Percentiles rank a stretch among this genome's conserved stretches.
Evolutionary conservation across 768 basidiomycete genomes (phyloP).

Genomic region (Phaeotremella skinneri): DNA sequence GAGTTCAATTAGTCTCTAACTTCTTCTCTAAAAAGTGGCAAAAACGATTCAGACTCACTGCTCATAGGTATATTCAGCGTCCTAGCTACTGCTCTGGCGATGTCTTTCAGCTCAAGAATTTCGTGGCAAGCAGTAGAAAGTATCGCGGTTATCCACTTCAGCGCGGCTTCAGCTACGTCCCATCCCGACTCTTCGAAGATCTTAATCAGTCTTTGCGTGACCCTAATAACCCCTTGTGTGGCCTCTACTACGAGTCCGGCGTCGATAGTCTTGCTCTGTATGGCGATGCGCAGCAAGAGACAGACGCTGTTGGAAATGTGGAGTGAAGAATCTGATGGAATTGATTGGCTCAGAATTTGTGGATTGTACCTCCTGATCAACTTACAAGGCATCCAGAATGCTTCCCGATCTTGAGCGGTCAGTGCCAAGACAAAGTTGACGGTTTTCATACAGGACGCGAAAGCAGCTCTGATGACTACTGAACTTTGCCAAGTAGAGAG

Average conservation of each 20-base stretch:
- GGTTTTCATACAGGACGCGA: constrained; percentile 5
- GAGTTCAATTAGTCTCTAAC: too few species aligned
- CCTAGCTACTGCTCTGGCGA: not conserved
- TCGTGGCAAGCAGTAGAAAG: constrained; percentile 1
- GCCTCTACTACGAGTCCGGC: not conserved
- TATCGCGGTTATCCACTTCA: not conserved
- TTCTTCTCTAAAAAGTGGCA: too few species aligned
- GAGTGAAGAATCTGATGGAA: constrained; percentile 10
- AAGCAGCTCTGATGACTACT: constrained; percentile 2
- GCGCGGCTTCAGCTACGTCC: constrained; percentile 6
- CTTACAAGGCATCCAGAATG: constrained; percentile 31
- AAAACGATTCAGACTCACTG: not conserved
- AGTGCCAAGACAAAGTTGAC: constrained; percentile 13
- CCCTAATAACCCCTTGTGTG: not conserved
- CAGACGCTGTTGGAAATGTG: constrained; percentile 18
- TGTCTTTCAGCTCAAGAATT: constrained; percentile 2
- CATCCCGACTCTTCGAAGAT: not conserved
- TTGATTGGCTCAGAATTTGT: not conserved
- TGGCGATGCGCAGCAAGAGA: constrained; percentile 15
- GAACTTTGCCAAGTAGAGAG: not conserved
- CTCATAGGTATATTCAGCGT: constrained; percentile 1
- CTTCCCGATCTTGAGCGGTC: constrained; percentile 8
- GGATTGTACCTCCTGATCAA: too few species aligned
- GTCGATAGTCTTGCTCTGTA: constrained; percentile 1
- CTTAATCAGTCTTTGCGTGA: not conserved